Evolutionary conservation across 805 yeast genomes (phyloP).

Genomic region (Metschnikowia colocasiae): DNA sequence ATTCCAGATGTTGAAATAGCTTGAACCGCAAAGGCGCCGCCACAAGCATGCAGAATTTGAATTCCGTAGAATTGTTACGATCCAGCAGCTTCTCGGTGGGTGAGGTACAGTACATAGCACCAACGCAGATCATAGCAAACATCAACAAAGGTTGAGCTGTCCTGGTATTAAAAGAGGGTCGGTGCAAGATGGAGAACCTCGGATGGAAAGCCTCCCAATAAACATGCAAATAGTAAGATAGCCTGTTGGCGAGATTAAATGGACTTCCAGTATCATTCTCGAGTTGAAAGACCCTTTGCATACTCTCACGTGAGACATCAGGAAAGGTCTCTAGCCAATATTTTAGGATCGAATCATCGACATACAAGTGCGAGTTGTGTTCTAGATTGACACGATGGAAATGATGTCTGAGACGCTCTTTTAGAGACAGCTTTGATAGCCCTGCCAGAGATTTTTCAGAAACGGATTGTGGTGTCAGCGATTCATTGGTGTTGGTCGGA

Average conservation of each 20-base stretch:
- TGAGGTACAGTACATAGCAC: constrained; percentile 44
- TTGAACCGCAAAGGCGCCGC: constrained; percentile 63
- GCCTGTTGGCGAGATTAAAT: constrained; percentile 28
- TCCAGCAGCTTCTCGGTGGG: constrained; percentile 21
- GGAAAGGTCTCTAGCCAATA: constrained; percentile 31
- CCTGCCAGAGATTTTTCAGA: constrained; percentile 12
- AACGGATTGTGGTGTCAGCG: constrained; percentile 17
- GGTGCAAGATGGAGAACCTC: constrained; percentile 56
- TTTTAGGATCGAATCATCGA: constrained; percentile 37
- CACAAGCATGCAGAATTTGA: constrained; percentile 42
- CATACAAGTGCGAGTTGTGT: constrained; percentile 33
- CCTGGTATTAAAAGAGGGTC: constrained; percentile 52
- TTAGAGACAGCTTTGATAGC: constrained; percentile 6
- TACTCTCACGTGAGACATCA: constrained; percentile 20
- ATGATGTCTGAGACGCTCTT: constrained; percentile 17
- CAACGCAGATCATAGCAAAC: constrained; percentile 54
- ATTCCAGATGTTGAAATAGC: constrained; percentile 66
- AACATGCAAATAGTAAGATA: constrained; percentile 34
- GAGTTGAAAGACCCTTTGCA: constrained; percentile 27
- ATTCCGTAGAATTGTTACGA: constrained; percentile 29
- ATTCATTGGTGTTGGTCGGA: constrained; percentile 30
- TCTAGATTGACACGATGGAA: constrained; percentile 22
- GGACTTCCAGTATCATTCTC: constrained; percentile 13
- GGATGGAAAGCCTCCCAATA: constrained; percentile 63
- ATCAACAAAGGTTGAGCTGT: constrained; percentile 48